Evolutionary conservation across 441 rosid genomes (phyloP).

Genomic region (Corymbia citriodora): DNA sequence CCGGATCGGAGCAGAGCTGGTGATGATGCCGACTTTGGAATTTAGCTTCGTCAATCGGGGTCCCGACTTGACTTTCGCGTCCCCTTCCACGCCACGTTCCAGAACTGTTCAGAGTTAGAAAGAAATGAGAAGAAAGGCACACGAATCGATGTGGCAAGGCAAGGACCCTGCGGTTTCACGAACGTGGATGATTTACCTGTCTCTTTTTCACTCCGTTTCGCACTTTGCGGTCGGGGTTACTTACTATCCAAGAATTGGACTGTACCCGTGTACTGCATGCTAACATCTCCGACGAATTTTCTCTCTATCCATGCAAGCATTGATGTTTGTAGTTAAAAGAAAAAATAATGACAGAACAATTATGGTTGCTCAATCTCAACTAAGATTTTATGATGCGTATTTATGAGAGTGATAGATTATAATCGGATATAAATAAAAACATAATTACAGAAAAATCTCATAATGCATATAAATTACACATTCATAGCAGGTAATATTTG

Average conservation of each 20-base stretch:
- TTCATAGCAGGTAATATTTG: not conserved
- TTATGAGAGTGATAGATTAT: not conserved
- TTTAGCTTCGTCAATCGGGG: not conserved
- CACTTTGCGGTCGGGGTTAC: not conserved
- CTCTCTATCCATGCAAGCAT: not conserved
- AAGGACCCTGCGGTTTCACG: not conserved
- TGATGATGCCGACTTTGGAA: not conserved
- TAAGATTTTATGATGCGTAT: not conserved
- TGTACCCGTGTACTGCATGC: not conserved
- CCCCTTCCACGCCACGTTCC: not conserved
- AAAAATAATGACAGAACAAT: not conserved
- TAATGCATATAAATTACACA: not conserved
- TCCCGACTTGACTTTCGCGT: not conserved
- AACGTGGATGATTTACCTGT: not conserved
- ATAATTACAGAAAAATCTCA: not conserved
- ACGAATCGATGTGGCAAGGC: too few species aligned
- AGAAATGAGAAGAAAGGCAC: not conserved
- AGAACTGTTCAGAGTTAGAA: not conserved
- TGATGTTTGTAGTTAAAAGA: not conserved
- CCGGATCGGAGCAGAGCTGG: not conserved
- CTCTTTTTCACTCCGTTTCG: rapidly evolving
- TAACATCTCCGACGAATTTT: not conserved
- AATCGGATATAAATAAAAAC: not conserved
- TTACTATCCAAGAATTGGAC: not conserved
- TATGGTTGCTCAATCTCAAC: not conserved